phyloP scores from a whole-genome alignment of 768 basidiomycete genomes.

The Royoungia palumana region DNA sequence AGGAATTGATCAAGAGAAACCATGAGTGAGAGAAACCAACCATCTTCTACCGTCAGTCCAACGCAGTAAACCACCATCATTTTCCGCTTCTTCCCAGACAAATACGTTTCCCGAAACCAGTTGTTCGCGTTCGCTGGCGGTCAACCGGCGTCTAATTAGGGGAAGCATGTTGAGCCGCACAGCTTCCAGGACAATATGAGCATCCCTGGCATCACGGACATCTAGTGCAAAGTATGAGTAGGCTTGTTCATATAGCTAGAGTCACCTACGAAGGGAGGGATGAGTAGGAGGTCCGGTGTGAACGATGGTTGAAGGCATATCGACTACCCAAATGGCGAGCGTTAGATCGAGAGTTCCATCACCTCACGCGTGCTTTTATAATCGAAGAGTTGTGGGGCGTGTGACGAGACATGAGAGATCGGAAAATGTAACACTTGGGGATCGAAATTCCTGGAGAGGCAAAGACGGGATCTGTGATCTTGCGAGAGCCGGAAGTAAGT shows the following conservation, averaged over 20 bases:
- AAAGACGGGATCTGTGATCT: constrained; percentile 21
- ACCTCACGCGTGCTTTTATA: constrained; percentile 23
- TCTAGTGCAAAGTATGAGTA: constrained; percentile 39
- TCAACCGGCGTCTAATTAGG: constrained; percentile 67
- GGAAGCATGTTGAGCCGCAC: constrained; percentile 69
- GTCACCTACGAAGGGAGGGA: constrained; percentile 29
- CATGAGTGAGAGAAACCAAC: constrained; percentile 33
- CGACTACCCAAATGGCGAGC: constrained; percentile 2
- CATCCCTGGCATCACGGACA: constrained; percentile 76
- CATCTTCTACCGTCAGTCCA: constrained; percentile 85
- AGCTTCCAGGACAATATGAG: constrained; percentile 72
- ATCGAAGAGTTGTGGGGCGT: constrained; percentile 10
- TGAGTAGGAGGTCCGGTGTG: constrained; percentile 28
- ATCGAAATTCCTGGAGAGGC: constrained; percentile 11
- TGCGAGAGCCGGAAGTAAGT: constrained; percentile 12
- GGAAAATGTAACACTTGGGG: constrained; percentile 15
- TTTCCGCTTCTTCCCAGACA: constrained; percentile 83
- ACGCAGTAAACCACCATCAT: constrained; percentile 61
- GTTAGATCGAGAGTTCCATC: constrained; percentile 5
- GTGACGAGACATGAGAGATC: constrained; percentile 17
- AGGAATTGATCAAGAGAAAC: constrained; percentile 2
- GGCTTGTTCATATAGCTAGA: background rate
- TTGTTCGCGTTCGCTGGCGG: constrained; percentile 65
- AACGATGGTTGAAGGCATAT: constrained; percentile 16
- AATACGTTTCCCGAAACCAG: constrained; percentile 73